phyloP scores from a whole-genome alignment of 163 green algal genomes.

The Volvox carteri region DNA sequence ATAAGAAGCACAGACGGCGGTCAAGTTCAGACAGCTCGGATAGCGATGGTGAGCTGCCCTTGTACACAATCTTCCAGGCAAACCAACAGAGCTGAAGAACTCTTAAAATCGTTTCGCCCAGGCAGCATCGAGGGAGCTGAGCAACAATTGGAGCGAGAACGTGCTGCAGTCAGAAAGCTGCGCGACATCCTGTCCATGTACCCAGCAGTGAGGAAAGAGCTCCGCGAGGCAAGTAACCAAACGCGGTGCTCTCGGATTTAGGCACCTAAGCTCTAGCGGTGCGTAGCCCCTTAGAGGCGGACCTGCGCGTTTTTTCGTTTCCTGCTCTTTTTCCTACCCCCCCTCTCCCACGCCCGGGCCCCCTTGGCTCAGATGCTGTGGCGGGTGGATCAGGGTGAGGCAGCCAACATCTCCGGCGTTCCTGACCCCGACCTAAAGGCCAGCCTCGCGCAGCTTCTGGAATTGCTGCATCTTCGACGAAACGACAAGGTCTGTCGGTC shows the following conservation, averaged over 20 bases:
- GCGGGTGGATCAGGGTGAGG: slow-evolving; percentile 69
- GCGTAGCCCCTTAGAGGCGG: too few relatives aligned
- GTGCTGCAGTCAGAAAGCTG: slow-evolving; percentile 60
- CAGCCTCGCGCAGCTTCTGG: slow-evolving; percentile 66
- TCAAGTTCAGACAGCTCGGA: slow-evolving; percentile 45
- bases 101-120: background rate
- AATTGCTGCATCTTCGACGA: slow-evolving; percentile 66
- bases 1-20: slow-evolving; percentile 24
- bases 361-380: slow-evolving; percentile 68
- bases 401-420: slow-evolving; percentile 61
- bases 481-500: slow-evolving; percentile 59
- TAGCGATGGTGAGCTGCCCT: slow-evolving; percentile 35
- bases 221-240: slow-evolving; percentile 68
- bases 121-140: slow-evolving; percentile 15
- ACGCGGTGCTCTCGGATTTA: too few relatives aligned
- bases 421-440: slow-evolving; percentile 62
- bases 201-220: slow-evolving; percentile 62
- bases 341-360: background rate
- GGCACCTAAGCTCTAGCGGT: too few relatives aligned
- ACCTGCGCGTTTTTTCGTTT: too few relatives aligned
- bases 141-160: slow-evolving; percentile 60
- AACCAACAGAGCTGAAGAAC: too few relatives aligned
- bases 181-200: slow-evolving; percentile 58
- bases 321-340: background rate
- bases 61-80: background rate